Evolutionary conservation across 805 yeast genomes (phyloP), one percentile per base, ranked within the genome.

Genomic region (Nakazawaea holstii): DNA sequence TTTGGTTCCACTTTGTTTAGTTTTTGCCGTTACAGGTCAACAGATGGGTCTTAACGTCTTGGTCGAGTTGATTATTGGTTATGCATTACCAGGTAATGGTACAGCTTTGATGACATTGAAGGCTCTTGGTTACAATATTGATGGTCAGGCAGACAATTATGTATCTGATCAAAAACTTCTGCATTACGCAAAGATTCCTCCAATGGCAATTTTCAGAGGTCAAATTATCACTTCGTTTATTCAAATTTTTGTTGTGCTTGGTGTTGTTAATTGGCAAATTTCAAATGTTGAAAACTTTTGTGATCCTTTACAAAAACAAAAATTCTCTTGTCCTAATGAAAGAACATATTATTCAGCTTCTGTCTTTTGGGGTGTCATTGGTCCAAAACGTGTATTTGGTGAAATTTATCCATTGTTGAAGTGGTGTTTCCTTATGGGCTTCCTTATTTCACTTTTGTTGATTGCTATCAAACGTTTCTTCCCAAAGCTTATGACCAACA

Each of bases 131-230:
- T 76, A 79, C 44, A 81, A 79, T 56, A 77, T 80, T 52, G 83
- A 79, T 57, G 74, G 76, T 30, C 87, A 81, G 61, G 84, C 87
- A 8, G 79, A 80, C 50, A 74, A 69, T 57, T 82, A 77, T 59
- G 74, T 80, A 42, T 72, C 77, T 56, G 79, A 78, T 55, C 71
- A 69, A 55, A 79, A 78, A 56, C 60, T 73, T 66, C 82, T 74
- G 0, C 85, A 80, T 59, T 80, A 80, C 57, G 62, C 76, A 26
- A 78, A 77, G 51, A 64, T 80, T 24, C 80, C 85, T 1, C 86
- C 85, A 8, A 66, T 77, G 55, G 74, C 84, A 0, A 61, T 79
- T 31, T 80, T 79, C 66, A 67, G 79, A 53, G 73, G 67, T 35
- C 78, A 63, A 53, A 54, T 68, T 48, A 55, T 62, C 37, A 69